phyloP scores from a whole-genome alignment of 441 rosid genomes.

The Lepidium campestre region DNA sequence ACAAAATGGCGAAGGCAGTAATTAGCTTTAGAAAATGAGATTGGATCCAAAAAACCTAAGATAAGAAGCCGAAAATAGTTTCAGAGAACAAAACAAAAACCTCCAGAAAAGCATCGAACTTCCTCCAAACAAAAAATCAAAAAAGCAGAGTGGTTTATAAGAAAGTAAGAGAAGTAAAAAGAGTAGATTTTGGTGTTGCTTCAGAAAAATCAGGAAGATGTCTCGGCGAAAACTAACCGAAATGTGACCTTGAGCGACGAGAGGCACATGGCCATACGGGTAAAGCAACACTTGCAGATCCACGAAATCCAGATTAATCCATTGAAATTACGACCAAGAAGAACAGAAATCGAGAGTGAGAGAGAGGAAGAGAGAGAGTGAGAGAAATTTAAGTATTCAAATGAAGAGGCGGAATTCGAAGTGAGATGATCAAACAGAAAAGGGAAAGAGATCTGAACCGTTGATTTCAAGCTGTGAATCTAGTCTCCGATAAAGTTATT shows the following conservation, averaged over 20 bases:
- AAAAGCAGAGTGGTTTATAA: background rate
- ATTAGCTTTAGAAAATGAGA: background rate
- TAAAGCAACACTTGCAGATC: conserved; percentile 19
- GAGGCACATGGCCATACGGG: background rate
- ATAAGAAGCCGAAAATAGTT: background rate
- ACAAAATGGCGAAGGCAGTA: background rate
- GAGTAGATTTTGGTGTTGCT: background rate
- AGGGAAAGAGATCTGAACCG: conserved; percentile 23
- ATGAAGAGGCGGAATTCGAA: conserved; percentile 28
- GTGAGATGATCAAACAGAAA: conserved; percentile 18
- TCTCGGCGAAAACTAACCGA: background rate
- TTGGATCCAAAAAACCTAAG: background rate
- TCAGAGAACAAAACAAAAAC: background rate
- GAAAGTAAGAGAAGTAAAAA: background rate
- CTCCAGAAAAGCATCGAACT: conserved; percentile 3
- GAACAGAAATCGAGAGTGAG: conserved; percentile 6
- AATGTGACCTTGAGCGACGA: background rate
- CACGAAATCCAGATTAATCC: background rate
- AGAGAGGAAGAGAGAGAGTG: background rate
- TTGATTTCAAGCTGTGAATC: conserved; percentile 14
- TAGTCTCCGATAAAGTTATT: background rate
- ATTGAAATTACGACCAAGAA: background rate
- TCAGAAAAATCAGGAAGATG: conserved; percentile 5
- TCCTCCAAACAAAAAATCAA: background rate
- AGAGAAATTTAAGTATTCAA: conserved; percentile 9